phyloP scores from a whole-genome alignment of 345 rosid genomes.

The Carallia pectinifolia region DNA sequence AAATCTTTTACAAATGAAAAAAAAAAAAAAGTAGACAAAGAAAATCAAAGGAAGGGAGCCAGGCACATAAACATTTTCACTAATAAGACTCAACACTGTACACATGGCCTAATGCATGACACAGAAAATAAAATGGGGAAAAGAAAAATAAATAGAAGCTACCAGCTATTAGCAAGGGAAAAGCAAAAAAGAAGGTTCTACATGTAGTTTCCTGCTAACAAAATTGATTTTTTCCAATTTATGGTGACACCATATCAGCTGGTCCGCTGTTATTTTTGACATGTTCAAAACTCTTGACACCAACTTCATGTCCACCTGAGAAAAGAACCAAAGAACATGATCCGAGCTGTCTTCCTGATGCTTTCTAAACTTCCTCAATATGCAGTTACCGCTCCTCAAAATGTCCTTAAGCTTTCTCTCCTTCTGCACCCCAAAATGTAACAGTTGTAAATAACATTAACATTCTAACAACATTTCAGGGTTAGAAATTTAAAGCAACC shows the following conservation, averaged over 20 bases:
- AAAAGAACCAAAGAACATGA: slow-evolving; percentile 70
- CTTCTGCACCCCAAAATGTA: slow-evolving; percentile 39
- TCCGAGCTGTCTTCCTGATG: slow-evolving; percentile 45
- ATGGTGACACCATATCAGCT: slow-evolving; percentile 70
- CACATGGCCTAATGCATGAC: no score
- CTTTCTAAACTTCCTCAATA: slow-evolving; percentile 47
- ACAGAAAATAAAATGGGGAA: not conserved
- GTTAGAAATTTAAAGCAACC: not conserved
- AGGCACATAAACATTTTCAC: no score
- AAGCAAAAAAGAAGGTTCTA: slow-evolving; percentile 72
- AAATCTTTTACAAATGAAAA: no score
- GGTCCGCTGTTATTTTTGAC: slow-evolving; percentile 74
- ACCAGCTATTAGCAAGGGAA: slow-evolving; percentile 55
- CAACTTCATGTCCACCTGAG: slow-evolving; percentile 86
- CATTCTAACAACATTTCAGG: not conserved
- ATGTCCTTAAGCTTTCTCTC: slow-evolving; percentile 62
- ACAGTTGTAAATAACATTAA: not conserved
- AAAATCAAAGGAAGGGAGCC: no score
- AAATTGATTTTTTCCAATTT: slow-evolving; percentile 66
- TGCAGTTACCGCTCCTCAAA: slow-evolving; percentile 52
- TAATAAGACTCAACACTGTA: no score
- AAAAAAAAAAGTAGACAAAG: no score
- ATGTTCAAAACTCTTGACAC: slow-evolving; percentile 80
- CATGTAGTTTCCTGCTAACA: slow-evolving; percentile 59
- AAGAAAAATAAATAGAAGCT: not conserved